phyloP scores from a whole-genome alignment of 2,329 filamentous ascomycete species.

The Penicillium concentricum region DNA sequence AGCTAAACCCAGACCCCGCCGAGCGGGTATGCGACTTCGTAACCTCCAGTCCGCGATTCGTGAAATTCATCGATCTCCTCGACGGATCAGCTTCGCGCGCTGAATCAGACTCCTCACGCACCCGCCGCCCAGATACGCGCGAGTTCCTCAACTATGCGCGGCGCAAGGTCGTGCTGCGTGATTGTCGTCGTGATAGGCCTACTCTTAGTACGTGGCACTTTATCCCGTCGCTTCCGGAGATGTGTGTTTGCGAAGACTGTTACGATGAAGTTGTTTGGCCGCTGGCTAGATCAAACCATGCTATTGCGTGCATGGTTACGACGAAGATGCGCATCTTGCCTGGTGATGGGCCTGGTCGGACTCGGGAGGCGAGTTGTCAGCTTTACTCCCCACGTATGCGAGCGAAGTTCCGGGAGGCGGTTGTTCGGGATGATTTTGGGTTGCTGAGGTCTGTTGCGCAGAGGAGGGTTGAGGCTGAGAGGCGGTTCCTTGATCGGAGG shows the following conservation, averaged over 20 bases:
- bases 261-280: constrained; percentile 79
- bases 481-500: constrained; percentile 58
- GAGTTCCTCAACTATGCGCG: constrained; percentile 65
- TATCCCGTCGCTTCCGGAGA: constrained; percentile 70
- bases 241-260: constrained; percentile 85
- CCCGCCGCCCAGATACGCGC: constrained; percentile 52
- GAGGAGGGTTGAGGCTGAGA: constrained; percentile 57
- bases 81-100: constrained; percentile 51
- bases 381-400: constrained; percentile 81
- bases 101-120: constrained; percentile 30
- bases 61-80: constrained; percentile 57
- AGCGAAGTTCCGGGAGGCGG: constrained; percentile 65
- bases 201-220: constrained; percentile 72
- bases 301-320: constrained; percentile 66
- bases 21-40: constrained; percentile 68
- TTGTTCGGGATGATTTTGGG: constrained; percentile 64
- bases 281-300: constrained; percentile 52
- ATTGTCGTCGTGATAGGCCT: constrained; percentile 66
- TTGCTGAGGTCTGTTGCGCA: constrained; percentile 64
- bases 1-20: constrained; percentile 45
- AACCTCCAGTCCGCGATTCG: constrained; percentile 57
- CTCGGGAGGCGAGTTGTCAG: constrained; percentile 61
- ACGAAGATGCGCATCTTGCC: constrained; percentile 58
- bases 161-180: constrained; percentile 56
- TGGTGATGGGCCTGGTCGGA: constrained; percentile 44